A percentile compares a stretch with the other conserved stretches of the same genome.
phyloP scores from a whole-genome alignment of 768 basidiomycete genomes.

The Hygrocybe punicea region DNA sequence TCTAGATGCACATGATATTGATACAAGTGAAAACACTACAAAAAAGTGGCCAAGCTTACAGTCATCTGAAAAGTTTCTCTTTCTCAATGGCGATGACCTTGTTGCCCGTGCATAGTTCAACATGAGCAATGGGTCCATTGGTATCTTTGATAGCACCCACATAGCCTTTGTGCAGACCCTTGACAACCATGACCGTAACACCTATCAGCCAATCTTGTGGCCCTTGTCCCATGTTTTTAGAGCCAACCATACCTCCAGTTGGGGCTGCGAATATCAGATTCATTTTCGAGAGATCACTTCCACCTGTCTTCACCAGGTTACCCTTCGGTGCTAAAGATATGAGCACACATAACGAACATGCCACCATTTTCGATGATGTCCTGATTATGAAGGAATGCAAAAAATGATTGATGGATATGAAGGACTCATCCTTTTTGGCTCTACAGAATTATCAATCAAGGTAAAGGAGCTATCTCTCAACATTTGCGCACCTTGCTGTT shows the following conservation, averaged over 20 bases:
- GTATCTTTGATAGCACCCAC: slow-evolving; percentile 93
- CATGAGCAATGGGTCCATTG: slow-evolving; percentile 79
- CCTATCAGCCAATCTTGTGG: slow-evolving; percentile 83
- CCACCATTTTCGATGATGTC: slow-evolving; percentile 89
- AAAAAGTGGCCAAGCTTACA: slow-evolving; percentile 56
- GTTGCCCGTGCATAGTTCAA: slow-evolving; percentile 87
- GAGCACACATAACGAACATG: slow-evolving; percentile 87
- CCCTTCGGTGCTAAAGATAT: slow-evolving; percentile 86
- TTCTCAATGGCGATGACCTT: slow-evolving; percentile 87
- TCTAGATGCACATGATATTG: slow-evolving; percentile 32
- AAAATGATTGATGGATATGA: slow-evolving; percentile 92
- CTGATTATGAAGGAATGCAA: slow-evolving; percentile 90
- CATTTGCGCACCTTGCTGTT: slow-evolving; percentile 69
- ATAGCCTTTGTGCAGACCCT: slow-evolving; percentile 89
- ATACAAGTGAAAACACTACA: slow-evolving; percentile 1
- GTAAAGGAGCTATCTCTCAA: neutral
- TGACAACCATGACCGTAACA: slow-evolving; percentile 69
- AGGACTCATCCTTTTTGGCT: slow-evolving; percentile 84
- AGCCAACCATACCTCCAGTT: slow-evolving; percentile 75
- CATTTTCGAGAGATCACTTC: slow-evolving; percentile 84
- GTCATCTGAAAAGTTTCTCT: slow-evolving; percentile 65
- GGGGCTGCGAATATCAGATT: slow-evolving; percentile 72
- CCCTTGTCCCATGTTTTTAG: slow-evolving; percentile 72
- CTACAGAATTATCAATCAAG: slow-evolving; percentile 35
- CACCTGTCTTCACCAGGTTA: slow-evolving; percentile 57